Conservation (phyloP, 805 yeast species). For the Trichomonascus vanleenenianus region DNA sequence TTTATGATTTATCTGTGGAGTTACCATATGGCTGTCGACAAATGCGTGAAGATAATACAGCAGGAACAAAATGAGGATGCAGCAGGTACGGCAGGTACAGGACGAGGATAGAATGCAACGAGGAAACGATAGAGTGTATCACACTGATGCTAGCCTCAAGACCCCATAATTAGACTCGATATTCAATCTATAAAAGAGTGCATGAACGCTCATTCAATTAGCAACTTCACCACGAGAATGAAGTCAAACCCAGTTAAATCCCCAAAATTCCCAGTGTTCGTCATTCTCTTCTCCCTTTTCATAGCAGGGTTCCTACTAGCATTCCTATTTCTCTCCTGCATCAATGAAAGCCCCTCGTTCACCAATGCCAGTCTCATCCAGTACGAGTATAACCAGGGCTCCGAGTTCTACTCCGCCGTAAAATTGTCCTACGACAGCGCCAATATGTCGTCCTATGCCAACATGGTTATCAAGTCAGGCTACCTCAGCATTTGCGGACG, state of each 20-base stretch:
- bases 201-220: not conserved
- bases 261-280: constrained; percentile 5
- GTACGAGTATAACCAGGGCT: constrained; percentile 11
- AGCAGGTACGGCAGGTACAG: too few species aligned
- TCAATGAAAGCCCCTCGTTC: constrained; percentile 9
- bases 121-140: too few species aligned
- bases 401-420: constrained; percentile 4
- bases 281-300: constrained; percentile 2
- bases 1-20: too few species aligned
- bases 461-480: constrained; percentile 13
- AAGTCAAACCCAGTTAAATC: too few species aligned
- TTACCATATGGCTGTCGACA: not conserved
- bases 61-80: too few species aligned
- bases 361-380: constrained; percentile 14
- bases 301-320: constrained; percentile 6
- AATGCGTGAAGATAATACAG: not conserved
- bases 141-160: too few species aligned
- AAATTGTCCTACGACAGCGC: not conserved
- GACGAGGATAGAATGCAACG: too few species aligned
- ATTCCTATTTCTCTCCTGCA: constrained; percentile 16
- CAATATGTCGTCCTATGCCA: constrained; percentile 6
- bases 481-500: constrained; percentile 15
- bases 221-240: too few species aligned
- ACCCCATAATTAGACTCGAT: too few species aligned
- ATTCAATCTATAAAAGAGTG: not conserved